phyloP scores from a whole-genome alignment of 345 rosid genomes.

The Clarkia xantiana region DNA sequence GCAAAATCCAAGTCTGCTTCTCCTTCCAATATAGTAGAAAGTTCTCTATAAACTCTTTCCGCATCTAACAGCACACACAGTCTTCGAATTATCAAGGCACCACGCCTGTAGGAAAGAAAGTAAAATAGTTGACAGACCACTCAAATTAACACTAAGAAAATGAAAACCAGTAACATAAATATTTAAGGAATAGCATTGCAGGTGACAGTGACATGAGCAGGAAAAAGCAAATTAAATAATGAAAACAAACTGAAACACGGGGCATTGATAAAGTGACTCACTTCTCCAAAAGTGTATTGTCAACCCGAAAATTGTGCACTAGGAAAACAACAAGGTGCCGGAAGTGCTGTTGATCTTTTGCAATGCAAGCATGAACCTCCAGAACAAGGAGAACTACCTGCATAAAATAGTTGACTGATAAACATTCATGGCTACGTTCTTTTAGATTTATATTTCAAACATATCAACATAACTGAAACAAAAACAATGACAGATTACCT shows the following conservation, averaged over 20 bases:
- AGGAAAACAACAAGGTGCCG: conserved; percentile 87
- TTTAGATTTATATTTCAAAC: neutral
- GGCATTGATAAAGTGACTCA: conserved; percentile 22
- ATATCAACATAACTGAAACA: neutral
- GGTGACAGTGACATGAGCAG: conserved; percentile 9
- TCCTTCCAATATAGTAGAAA: conserved; percentile 83
- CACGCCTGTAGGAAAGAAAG: conserved; percentile 47
- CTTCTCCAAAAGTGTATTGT: conserved; percentile 81
- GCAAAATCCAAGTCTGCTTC: conserved; percentile 93
- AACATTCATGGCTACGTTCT: too few species aligned
- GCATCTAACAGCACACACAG: conserved; percentile 90
- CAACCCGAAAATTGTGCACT: conserved; percentile 71
- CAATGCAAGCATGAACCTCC: conserved; percentile 95
- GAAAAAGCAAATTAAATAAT: conserved; percentile 1
- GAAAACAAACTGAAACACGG: neutral
- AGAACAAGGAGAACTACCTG: conserved; percentile 94
- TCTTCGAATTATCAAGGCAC: conserved; percentile 85
- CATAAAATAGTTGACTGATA: conserved; percentile 4
- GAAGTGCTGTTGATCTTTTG: conserved; percentile 72
- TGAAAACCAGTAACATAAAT: neutral
- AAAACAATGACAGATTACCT: neutral
- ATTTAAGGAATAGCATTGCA: neutral
- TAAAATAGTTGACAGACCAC: conserved; percentile 2
- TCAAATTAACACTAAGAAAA: neutral
- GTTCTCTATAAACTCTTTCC: conserved; percentile 77